A percentile compares a stretch with the other conserved stretches of the same genome.
These are phyloP conservation scores for Brettanomyces custersianus DNA, from an alignment of 805 yeast genomes.

Conservation along the genomic window DNA sequence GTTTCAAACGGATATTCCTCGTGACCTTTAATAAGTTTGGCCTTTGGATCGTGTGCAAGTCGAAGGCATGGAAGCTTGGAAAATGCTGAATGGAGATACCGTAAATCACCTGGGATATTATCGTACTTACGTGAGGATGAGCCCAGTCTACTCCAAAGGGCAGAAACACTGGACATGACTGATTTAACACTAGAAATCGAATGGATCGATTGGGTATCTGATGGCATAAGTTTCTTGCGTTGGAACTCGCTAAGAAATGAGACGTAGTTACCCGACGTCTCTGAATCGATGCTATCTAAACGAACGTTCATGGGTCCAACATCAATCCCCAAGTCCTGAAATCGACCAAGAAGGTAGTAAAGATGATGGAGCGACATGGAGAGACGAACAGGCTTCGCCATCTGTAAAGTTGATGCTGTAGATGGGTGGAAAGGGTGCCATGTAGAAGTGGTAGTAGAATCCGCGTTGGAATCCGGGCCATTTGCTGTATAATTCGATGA, in stretches of 20 bases:
- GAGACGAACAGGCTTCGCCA: constrained; percentile 42
- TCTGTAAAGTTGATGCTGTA: background rate
- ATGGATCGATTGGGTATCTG: constrained; percentile 38
- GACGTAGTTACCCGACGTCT: constrained; percentile 40
- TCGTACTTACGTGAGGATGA: constrained; percentile 34
- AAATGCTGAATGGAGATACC: constrained; percentile 52
- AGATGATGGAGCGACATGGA: constrained; percentile 56
- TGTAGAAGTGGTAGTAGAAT: too few relatives aligned
- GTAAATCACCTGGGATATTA: constrained; percentile 34
- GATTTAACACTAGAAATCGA: constrained; percentile 53
- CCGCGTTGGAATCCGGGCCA: too few relatives aligned
- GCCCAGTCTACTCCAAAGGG: constrained; percentile 29
- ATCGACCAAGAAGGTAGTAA: constrained; percentile 50
- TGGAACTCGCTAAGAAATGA: constrained; percentile 52
- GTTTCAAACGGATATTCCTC: constrained; percentile 69
- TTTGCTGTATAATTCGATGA: too few relatives aligned
- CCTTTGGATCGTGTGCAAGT: constrained; percentile 49
- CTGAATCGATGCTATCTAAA: constrained; percentile 46
- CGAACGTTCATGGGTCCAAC: constrained; percentile 58
- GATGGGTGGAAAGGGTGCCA: too few relatives aligned
- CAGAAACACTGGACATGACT: constrained; percentile 36
- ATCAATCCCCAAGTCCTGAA: constrained; percentile 36
- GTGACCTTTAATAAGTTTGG: constrained; percentile 48
- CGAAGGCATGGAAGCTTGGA: constrained; percentile 58
- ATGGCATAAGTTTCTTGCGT: constrained; percentile 23